Conservation (phyloP, 352 stramenopile genomes). For the Phytophthora uliginosa region DNA sequence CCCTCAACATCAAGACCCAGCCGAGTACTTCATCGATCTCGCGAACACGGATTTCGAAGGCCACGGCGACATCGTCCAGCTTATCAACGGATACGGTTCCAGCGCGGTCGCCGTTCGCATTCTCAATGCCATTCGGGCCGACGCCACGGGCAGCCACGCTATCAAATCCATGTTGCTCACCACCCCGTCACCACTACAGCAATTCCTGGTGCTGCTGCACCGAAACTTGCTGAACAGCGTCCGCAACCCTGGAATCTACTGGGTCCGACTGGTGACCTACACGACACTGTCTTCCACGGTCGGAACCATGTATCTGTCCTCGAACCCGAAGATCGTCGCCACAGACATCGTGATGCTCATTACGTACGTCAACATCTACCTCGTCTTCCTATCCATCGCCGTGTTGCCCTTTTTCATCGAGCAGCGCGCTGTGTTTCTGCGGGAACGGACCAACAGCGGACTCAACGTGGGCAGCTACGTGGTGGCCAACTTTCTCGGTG, state of each 20-base stretch:
- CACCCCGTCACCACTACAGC: constrained; percentile 40
- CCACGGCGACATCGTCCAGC: constrained; percentile 21
- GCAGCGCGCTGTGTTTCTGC: constrained; percentile 84
- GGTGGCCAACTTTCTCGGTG: constrained; percentile 69
- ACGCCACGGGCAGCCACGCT: background rate
- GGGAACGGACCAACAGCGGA: constrained; percentile 57
- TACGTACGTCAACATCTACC: constrained; percentile 90
- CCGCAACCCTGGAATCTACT: constrained; percentile 77
- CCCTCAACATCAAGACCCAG: constrained; percentile 67
- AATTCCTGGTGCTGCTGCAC: constrained; percentile 64
- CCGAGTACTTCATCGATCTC: constrained; percentile 66
- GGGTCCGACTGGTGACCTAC: constrained; percentile 81
- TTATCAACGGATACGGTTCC: constrained; percentile 23
- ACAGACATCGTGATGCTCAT: constrained; percentile 66
- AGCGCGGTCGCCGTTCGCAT: constrained; percentile 19
- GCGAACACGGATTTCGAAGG: constrained; percentile 66
- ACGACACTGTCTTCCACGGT: constrained; percentile 70
- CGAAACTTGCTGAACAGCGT: constrained; percentile 69
- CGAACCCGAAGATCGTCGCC: constrained; percentile 33
- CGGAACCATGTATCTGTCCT: constrained; percentile 75
- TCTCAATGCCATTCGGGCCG: constrained; percentile 21
- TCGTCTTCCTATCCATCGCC: constrained; percentile 91
- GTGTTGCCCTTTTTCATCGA: constrained; percentile 88
- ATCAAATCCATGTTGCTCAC: constrained; percentile 23
- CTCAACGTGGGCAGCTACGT: constrained; percentile 84